Evolutionary conservation across 2,329 filamentous ascomycete genomes (phyloP), one percentile per base, ranked within the genome.

Genomic region (Phialophora chinensis): DNA sequence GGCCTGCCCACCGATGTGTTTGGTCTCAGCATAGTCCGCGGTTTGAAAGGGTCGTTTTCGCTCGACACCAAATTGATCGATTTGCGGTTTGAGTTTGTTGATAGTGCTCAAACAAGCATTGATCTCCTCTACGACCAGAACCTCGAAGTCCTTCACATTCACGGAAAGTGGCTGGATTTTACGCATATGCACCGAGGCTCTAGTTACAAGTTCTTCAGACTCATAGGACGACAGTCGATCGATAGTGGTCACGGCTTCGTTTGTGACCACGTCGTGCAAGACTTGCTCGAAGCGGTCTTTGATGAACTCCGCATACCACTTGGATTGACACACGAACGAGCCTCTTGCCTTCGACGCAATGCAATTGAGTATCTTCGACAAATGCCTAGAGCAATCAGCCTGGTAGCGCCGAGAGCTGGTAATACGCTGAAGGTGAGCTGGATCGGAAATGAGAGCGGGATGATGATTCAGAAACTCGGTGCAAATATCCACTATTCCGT

Each of bases 91-190:
- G 35, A 63, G 11, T 54, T 66, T 17, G 73, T 74, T 52, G 73
- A 74, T 42, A 60, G 53, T 10, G 66, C 64, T 29, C 27, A 35
- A 3, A 60, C 49, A 0, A 60, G 63, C 0, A 56, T 68, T 31
- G 62, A 72, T 29, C 64, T 75, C 3, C 67, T 72, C 50, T 59
- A 73, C 8, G 27, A 68, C 17, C 23, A 70, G 10, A 55, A 67
- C 6, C 55, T 60, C 0, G 29, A 50, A 8, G 27, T 53, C 11
- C 60, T 76, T 11, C 33, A 59, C 1, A 58, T 76, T 12, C 70
- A 76, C 50, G 69, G 73, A 5, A 75, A 74, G 56, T 74, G 67
- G 66, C 62, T 74, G 3, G 62, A 72, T 31, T 74, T 74, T 49
- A 1, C 60, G 8, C 50, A 33, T 23, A 52, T 70, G 17, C 68